Conservation (phyloP, 2,329 filamentous ascomycete species). For the Aspergillus spinulosporus region DNA sequence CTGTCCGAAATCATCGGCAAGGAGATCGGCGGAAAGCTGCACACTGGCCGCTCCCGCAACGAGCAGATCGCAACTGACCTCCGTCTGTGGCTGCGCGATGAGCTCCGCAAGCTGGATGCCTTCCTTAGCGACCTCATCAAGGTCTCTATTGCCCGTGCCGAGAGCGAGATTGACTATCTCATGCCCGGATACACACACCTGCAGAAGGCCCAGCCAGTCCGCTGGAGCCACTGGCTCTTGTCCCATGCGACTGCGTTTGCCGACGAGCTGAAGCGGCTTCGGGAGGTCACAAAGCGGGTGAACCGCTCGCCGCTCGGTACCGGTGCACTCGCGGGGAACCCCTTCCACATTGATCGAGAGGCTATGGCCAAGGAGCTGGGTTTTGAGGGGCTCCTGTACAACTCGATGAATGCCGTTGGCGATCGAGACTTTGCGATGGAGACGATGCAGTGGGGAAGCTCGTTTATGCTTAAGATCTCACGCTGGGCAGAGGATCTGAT, state of each 20-base stretch:
- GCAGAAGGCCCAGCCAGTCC: conserved; percentile 77
- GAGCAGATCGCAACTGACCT: conserved; percentile 90
- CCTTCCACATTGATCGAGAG: conserved; percentile 77
- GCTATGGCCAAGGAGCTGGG: conserved; percentile 77
- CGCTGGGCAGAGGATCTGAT: conserved; percentile 85
- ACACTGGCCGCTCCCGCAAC: conserved; percentile 83
- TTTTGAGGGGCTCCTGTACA: conserved; percentile 72
- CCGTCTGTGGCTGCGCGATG: conserved; percentile 81
- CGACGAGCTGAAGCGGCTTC: conserved; percentile 72
- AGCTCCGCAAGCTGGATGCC: conserved; percentile 67
- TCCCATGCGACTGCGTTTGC: conserved; percentile 71
- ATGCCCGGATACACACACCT: conserved; percentile 91
- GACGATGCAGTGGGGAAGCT: conserved; percentile 75
- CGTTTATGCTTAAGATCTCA: conserved; percentile 76
- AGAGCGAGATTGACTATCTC: conserved; percentile 71
- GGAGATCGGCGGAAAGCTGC: conserved; percentile 81
- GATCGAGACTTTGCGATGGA: conserved; percentile 83
- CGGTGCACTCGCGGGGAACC: conserved; percentile 77
- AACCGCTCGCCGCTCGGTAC: conserved; percentile 71
- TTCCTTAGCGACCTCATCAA: conserved; percentile 69
- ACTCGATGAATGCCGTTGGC: conserved; percentile 73
- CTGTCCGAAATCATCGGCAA: conserved; percentile 84
- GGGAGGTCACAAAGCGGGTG: conserved; percentile 71
- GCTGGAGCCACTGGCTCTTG: conserved; percentile 80
- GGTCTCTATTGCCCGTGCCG: conserved; percentile 68